These are phyloP conservation scores for Fusarium acutatum DNA, from an alignment of 2,329 filamentous ascomycete genomes.

Conservation along the genomic window DNA sequence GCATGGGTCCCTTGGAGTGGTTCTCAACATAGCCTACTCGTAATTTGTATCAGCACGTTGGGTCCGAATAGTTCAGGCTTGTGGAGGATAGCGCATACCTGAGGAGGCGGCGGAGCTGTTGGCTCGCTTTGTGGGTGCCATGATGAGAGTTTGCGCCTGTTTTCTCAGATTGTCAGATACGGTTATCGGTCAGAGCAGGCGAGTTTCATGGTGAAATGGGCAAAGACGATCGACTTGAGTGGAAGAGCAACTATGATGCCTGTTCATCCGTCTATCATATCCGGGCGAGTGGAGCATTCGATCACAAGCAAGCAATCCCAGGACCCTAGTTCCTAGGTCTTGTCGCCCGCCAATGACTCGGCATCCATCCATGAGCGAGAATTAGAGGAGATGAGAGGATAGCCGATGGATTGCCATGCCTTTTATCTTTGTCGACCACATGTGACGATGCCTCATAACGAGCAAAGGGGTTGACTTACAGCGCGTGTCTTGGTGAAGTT, in stretches of 20 bases:
- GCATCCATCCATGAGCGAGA: neutral
- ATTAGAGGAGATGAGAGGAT: neutral
- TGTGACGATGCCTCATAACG: neutral
- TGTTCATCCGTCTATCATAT: neutral
- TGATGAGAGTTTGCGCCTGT: constrained; percentile 47
- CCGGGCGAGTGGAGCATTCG: constrained; percentile 8
- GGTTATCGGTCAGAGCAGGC: neutral
- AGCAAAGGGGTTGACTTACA: constrained; percentile 24
- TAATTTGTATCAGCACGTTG: constrained; percentile 27
- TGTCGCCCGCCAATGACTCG: constrained; percentile 21
- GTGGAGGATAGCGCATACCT: constrained; percentile 49
- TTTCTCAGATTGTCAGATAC: constrained; percentile 10
- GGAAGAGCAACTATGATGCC: neutral
- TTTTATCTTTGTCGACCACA: neutral
- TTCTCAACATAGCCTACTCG: constrained; percentile 79
- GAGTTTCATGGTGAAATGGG: neutral
- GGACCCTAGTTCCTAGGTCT: constrained; percentile 3
- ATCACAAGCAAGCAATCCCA: constrained; percentile 26
- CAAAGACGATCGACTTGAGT: neutral
- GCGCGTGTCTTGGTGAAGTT: constrained; percentile 42
- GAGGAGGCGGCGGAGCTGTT: constrained; percentile 64
- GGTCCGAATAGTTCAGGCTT: neutral
- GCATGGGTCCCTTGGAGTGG: constrained; percentile 79
- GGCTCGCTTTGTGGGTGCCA: constrained; percentile 63
- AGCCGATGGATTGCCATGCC: neutral